phyloP scores from a whole-genome alignment of 2,329 filamentous ascomycete species.

The Talaromyces marneffei region DNA sequence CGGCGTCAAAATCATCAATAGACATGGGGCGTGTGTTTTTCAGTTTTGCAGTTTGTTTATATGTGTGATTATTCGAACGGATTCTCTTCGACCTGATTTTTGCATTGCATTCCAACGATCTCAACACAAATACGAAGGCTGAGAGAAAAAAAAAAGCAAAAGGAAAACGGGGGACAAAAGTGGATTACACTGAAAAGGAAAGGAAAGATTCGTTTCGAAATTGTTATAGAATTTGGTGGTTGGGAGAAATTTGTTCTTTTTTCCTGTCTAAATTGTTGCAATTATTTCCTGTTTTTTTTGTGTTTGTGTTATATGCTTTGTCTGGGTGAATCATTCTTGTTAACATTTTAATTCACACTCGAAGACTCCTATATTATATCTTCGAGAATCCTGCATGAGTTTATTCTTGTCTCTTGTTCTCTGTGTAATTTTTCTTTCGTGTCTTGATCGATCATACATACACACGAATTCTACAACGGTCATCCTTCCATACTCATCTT shows the following conservation, averaged over 20 bases:
- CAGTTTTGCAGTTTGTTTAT: slow-evolving; percentile 12
- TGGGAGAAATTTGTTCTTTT: background rate
- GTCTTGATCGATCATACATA: background rate
- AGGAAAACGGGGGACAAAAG: slow-evolving; percentile 1
- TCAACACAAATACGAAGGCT: background rate
- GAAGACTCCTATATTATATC: slow-evolving; percentile 4
- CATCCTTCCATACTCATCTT: background rate
- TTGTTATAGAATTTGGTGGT: slow-evolving; percentile 7
- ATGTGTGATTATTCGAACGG: slow-evolving; percentile 32
- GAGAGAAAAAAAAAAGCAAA: background rate
- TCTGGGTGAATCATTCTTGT: background rate
- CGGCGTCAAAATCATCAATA: slow-evolving; percentile 37
- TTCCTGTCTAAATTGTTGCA: background rate
- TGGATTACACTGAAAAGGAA: background rate
- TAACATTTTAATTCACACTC: background rate
- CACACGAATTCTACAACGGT: background rate
- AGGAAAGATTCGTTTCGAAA: slow-evolving; percentile 1
- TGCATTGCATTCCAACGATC: background rate
- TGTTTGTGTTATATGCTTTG: background rate
- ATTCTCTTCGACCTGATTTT: background rate
- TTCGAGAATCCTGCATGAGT: slow-evolving; percentile 1
- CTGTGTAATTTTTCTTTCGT: background rate
- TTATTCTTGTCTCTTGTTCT: background rate
- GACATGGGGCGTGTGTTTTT: slow-evolving; percentile 35
- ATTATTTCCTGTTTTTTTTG: background rate